phyloP scores from a whole-genome alignment of 345 rosid species.

The Leavenworthia alabamica region DNA sequence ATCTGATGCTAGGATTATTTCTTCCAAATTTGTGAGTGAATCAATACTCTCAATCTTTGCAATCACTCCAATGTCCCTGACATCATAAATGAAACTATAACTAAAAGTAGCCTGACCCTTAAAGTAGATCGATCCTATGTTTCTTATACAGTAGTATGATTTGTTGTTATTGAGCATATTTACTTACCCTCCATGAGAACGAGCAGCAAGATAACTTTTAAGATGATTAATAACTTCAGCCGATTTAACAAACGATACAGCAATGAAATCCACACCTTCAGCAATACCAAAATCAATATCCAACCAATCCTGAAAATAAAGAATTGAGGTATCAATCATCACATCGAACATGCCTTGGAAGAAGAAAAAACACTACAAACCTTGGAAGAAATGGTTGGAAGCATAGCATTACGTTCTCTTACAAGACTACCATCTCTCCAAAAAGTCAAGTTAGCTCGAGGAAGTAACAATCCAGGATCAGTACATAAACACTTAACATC shows the following conservation, averaged over 20 bases:
- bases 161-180: background rate
- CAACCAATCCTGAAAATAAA: constrained; percentile 78
- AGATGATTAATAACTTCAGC: constrained; percentile 97
- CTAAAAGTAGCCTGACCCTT: background rate
- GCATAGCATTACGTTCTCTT: constrained; percentile 98
- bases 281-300: constrained; percentile 98
- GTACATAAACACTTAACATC: constrained; percentile 92
- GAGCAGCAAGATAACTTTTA: constrained; percentile 93
- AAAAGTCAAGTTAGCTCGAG: constrained; percentile 96
- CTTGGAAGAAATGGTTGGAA: constrained; percentile 94
- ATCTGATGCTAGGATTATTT: constrained; percentile 81
- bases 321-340: background rate
- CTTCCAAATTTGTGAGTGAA: constrained; percentile 85
- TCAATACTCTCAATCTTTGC: constrained; percentile 97
- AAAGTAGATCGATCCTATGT: background rate
- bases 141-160: background rate
- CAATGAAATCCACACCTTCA: constrained; percentile 95
- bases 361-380: constrained; percentile 28
- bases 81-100: background rate
- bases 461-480: constrained; percentile 91
- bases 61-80: constrained; percentile 80
- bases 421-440: constrained; percentile 99
- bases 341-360: too few species aligned
- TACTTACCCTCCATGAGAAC: constrained; percentile 62
- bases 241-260: constrained; percentile 96